Percentiles rank a stretch among this genome's conserved stretches.
These are phyloP conservation scores for Physcia stellaris DNA, from an alignment of 495 filamentous ascomycete genomes.

Conservation along the genomic window DNA sequence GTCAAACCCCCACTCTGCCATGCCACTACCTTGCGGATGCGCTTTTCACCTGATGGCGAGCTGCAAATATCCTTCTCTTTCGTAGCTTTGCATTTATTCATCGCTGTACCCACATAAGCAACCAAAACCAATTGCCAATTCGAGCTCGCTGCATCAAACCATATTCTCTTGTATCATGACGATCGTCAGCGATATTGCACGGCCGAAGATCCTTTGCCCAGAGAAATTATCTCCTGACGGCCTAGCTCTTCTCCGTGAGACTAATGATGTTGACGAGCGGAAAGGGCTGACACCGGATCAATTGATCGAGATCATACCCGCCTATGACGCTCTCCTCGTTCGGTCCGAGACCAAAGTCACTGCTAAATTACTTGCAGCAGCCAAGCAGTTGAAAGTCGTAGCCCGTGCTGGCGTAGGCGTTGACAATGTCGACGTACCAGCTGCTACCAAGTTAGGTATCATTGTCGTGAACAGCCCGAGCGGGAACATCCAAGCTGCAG, in stretches of 20 bases:
- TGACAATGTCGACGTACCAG: slow-evolving; percentile 59
- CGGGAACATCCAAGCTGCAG: slow-evolving; percentile 59
- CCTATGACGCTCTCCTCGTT: slow-evolving; percentile 55
- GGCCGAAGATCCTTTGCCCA: slow-evolving; percentile 50
- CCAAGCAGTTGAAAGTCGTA: slow-evolving; percentile 50
- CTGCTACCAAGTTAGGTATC: slow-evolving; percentile 50
- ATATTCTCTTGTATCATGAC: too few species aligned
- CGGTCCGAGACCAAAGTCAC: slow-evolving; percentile 63
- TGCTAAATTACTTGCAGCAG: slow-evolving; percentile 41
- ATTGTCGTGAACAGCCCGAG: slow-evolving; percentile 58
- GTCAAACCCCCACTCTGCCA: too few species aligned
- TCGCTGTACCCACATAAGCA: too few species aligned
- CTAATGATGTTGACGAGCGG: slow-evolving; percentile 46
- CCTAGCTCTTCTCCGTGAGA: slow-evolving; percentile 40
- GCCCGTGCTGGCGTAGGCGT: slow-evolving; percentile 62
- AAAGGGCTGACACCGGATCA: slow-evolving; percentile 40
- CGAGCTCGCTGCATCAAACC: too few species aligned
- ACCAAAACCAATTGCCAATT: too few species aligned
- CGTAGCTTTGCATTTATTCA: too few species aligned
- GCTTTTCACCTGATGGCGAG: too few species aligned
- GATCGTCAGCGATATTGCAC: slow-evolving; percentile 6
- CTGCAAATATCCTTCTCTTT: too few species aligned
- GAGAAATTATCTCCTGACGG: slow-evolving; percentile 66
- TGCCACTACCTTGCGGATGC: too few species aligned
- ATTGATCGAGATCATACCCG: slow-evolving; percentile 41